Evolutionary conservation across 345 rosid genomes (phyloP).

Genomic region (Lagerstroemia speciosa): DNA sequence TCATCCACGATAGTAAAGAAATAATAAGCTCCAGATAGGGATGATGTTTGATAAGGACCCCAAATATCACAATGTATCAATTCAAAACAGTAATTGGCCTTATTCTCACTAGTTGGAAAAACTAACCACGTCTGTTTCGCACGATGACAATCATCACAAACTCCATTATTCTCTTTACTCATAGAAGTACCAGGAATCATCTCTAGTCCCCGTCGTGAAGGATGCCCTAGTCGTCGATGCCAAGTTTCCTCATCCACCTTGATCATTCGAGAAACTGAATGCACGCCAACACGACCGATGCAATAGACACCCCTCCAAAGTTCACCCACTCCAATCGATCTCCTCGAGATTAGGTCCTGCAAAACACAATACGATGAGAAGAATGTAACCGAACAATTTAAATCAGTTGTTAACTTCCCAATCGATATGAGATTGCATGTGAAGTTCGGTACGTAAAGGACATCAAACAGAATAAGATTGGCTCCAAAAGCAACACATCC

Average conservation of each 20-base stretch:
- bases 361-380: too few species aligned
- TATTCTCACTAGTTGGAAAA: background rate
- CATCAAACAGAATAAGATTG: background rate
- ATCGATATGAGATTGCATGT: slow-evolving; percentile 6
- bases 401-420: slow-evolving; percentile 1
- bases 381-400: too few species aligned
- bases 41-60: too few species aligned
- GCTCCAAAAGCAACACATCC: too few species aligned
- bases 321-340: too few species aligned
- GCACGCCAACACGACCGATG: too few species aligned
- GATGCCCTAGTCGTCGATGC: background rate
- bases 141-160: background rate
- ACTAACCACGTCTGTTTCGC: background rate
- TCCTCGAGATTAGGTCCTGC: too few species aligned
- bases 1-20: background rate
- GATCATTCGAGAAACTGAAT: too few species aligned
- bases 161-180: background rate
- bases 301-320: slow-evolving; percentile 5
- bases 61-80: background rate
- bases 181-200: background rate
- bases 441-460: slow-evolving; percentile 7
- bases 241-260: background rate
- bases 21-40: background rate
- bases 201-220: background rate
- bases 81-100: background rate